phyloP scores from a whole-genome alignment of 1,284 basidiomycete genomes.

The Ustilago bromivora region DNA sequence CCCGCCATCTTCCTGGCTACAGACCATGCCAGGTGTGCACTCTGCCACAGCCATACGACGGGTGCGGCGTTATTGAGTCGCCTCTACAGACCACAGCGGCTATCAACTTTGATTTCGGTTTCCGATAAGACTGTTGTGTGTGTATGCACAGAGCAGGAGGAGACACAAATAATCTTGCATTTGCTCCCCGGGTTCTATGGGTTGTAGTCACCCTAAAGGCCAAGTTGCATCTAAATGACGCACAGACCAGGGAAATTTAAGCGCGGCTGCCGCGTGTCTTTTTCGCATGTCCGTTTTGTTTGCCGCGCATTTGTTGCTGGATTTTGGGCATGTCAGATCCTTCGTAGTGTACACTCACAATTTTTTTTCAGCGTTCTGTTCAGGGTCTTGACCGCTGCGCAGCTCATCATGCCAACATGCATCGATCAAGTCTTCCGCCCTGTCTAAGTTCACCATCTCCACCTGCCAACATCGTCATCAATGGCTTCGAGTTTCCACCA shows the following conservation, averaged over 20 bases:
- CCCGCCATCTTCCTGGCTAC: no score
- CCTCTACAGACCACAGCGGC: background rate
- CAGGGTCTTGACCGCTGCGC: constrained; percentile 4
- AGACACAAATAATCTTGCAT: background rate
- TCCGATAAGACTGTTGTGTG: background rate
- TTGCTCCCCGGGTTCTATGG: constrained; percentile 48
- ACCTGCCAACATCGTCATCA: background rate
- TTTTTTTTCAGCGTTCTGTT: background rate
- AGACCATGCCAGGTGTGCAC: no score
- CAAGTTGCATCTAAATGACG: constrained; percentile 9
- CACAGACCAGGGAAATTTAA: constrained; percentile 18
- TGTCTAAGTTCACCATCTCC: background rate
- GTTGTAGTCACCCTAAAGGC: constrained; percentile 40
- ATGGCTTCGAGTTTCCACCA: background rate
- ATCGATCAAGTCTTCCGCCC: background rate
- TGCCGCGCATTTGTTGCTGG: background rate
- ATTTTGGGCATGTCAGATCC: background rate
- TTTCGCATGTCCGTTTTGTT: constrained; percentile 5
- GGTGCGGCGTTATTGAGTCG: background rate
- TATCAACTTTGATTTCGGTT: constrained; percentile 1
- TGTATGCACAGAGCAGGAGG: background rate
- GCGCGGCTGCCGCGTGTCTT: constrained; percentile 21
- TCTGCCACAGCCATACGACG: background rate
- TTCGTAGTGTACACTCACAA: background rate
- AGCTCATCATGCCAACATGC: background rate